Percentiles rank a stretch among this genome's conserved stretches.
Conservation (phyloP, 2,329 filamentous ascomycete species). For the Salinomyces thailandicus region DNA sequence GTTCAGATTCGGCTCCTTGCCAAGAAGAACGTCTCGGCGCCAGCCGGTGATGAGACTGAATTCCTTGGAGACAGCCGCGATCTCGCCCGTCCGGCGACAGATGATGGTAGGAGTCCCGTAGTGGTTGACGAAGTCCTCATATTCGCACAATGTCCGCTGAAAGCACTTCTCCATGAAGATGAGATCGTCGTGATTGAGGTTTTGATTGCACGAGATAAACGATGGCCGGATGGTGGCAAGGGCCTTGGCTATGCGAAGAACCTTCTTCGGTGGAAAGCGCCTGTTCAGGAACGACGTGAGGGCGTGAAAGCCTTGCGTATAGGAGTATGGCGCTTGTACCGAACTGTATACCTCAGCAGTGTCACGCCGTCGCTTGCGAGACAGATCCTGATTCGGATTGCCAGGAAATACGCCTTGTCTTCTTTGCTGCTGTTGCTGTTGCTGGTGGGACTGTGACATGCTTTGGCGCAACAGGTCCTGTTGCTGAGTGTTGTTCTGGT, state of each 20-base stretch:
- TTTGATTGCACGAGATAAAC: conserved; percentile 83
- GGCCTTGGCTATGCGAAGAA: conserved; percentile 73
- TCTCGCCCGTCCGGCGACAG: conserved; percentile 81
- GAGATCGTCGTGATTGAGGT: conserved; percentile 77
- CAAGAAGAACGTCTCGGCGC: conserved; percentile 80
- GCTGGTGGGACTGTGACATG: conserved; percentile 21
- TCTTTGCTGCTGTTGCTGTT: conserved; percentile 16
- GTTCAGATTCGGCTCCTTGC: conserved; percentile 78
- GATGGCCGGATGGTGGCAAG: conserved; percentile 84
- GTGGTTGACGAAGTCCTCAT: conserved; percentile 82
- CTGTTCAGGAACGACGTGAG: conserved; percentile 70
- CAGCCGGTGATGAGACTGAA: conserved; percentile 94
- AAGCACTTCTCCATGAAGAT: conserved; percentile 98
- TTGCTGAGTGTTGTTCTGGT: conserved; percentile 18
- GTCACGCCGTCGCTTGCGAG: conserved; percentile 50
- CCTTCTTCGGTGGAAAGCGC: conserved; percentile 67
- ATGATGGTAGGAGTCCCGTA: conserved; percentile 86
- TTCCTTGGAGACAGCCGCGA: conserved; percentile 92
- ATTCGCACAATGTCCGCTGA: conserved; percentile 83
- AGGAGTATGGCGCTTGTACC: conserved; percentile 84
- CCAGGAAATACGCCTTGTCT: conserved; percentile 21
- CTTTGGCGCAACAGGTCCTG: conserved; percentile 24
- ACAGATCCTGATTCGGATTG: conserved; percentile 17
- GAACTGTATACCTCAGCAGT: conserved; percentile 79
- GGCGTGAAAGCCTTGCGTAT: conserved; percentile 81